Conservation (phyloP, 2,329 filamentous ascomycete genomes). For the Monascus ruber region DNA sequence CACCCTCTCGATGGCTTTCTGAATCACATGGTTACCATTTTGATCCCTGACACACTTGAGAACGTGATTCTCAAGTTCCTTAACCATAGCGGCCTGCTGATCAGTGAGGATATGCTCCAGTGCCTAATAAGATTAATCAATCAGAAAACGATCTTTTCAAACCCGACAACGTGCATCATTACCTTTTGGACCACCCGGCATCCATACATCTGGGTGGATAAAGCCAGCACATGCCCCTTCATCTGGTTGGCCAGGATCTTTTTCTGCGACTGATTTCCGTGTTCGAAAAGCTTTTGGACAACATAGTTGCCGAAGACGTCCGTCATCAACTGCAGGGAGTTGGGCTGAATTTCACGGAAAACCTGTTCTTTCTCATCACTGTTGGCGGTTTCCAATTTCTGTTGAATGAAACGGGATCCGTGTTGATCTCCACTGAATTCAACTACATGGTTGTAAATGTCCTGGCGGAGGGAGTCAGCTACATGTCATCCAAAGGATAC, state of each 20-base stretch:
- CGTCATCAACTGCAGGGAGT: conserved; percentile 80
- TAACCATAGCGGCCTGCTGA: conserved; percentile 73
- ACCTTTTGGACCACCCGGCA: conserved; percentile 95
- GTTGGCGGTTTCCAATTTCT: conserved; percentile 82
- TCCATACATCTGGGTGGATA: conserved; percentile 83
- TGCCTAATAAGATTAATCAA: conserved; percentile 43
- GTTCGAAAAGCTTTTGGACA: conserved; percentile 94
- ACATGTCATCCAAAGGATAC: not conserved
- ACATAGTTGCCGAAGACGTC: conserved; percentile 98
- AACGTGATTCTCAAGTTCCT: conserved; percentile 68
- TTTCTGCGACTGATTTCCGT: conserved; percentile 90
- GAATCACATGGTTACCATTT: conserved; percentile 93
- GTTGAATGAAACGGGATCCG: conserved; percentile 89
- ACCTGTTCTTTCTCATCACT: conserved; percentile 91
- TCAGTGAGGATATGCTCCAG: conserved; percentile 85
- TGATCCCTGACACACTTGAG: conserved; percentile 70
- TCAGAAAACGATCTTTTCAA: not conserved
- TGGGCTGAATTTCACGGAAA: conserved; percentile 75
- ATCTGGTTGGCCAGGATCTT: conserved; percentile 74
- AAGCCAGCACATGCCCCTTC: conserved; percentile 67
- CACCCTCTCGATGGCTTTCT: conserved; percentile 78
- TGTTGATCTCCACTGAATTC: conserved; percentile 95
- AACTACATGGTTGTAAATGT: conserved; percentile 77
- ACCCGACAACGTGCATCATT: conserved; percentile 9
- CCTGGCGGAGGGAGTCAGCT: conserved; percentile 32